phyloP scores from a whole-genome alignment of 2,329 filamentous ascomycete species.

The Pseudopithomyces maydicus region DNA sequence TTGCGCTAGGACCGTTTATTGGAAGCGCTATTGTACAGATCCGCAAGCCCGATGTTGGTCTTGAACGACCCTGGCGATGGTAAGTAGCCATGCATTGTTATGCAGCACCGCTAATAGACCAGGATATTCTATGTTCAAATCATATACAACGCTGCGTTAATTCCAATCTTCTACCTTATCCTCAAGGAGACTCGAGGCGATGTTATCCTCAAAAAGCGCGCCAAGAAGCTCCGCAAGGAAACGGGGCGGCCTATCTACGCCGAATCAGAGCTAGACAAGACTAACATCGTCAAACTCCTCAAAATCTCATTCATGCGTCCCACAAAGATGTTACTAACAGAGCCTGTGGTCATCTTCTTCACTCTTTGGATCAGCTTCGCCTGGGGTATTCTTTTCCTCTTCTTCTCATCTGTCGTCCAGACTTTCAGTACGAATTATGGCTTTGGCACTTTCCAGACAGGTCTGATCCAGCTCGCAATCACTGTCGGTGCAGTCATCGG shows the following conservation, averaged over 20 bases:
- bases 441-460: conserved; percentile 41
- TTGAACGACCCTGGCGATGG: conserved; percentile 46
- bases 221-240: conserved; percentile 45
- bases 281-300: conserved; percentile 21
- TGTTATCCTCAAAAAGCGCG: conserved; percentile 48
- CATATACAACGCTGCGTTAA: conserved; percentile 49
- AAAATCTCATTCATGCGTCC: conserved; percentile 49
- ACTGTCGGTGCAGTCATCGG: conserved; percentile 50
- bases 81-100: conserved; percentile 18
- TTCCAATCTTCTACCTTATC: conserved; percentile 50
- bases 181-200: conserved; percentile 50
- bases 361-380: conserved; percentile 53
- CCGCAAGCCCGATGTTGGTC: conserved; percentile 25
- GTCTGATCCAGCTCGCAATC: conserved; percentile 49
- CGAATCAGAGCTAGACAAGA: conserved; percentile 25
- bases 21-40: conserved; percentile 48
- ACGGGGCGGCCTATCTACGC: conserved; percentile 40
- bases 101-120: conserved; percentile 1
- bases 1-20: conserved; percentile 51
- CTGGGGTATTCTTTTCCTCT: conserved; percentile 51
- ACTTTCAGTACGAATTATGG: conserved; percentile 47
- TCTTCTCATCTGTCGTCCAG: conserved; percentile 49
- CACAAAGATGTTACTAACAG: conserved; percentile 47
- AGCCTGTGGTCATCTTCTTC: conserved; percentile 51
- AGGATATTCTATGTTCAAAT: conserved; percentile 54